phyloP scores from a whole-genome alignment of 1,284 basidiomycete species.

The Vanrija sp. region DNA sequence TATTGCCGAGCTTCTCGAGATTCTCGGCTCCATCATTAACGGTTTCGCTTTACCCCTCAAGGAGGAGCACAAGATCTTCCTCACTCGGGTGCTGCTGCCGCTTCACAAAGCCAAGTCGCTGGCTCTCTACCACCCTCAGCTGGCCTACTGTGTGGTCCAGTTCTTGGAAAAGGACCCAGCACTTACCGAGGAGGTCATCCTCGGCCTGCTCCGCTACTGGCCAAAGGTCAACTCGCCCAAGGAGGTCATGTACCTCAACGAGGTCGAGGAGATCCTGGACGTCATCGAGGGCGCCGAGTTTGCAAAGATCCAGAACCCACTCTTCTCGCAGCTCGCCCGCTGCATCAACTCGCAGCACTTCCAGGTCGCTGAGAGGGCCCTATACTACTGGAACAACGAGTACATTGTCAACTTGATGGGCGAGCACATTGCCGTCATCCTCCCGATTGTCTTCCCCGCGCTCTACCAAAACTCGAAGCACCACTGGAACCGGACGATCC shows the following conservation, averaged over 20 bases:
- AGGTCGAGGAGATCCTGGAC: conserved; percentile 98
- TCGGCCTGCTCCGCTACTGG: conserved; percentile 94
- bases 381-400: conserved; percentile 99
- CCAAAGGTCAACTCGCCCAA: conserved; percentile 99
- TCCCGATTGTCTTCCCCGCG: conserved; percentile 98
- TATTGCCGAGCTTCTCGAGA: conserved; percentile 96
- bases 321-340: conserved; percentile 91
- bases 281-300: conserved; percentile 97
- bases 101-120: conserved; percentile 97
- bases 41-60: conserved; percentile 97
- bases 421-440: conserved; percentile 82
- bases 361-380: conserved; percentile 83
- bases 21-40: conserved; percentile 99
- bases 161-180: conserved; percentile 95
- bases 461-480: conserved; percentile 94
- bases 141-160: conserved; percentile 98
- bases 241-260: conserved; percentile 99
- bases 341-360: conserved; percentile 99
- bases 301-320: conserved; percentile 87
- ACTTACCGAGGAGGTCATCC: conserved; percentile 91
- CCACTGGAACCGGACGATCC: conserved; percentile 99
- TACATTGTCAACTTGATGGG: conserved; percentile 99
- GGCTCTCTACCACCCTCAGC: conserved; percentile 94
- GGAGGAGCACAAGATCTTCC: conserved; percentile 98
- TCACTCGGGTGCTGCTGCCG: conserved; percentile 92